These are phyloP conservation scores for Letharia columbiana DNA, from an alignment of 495 filamentous ascomycete species.

Conservation along the genomic window DNA sequence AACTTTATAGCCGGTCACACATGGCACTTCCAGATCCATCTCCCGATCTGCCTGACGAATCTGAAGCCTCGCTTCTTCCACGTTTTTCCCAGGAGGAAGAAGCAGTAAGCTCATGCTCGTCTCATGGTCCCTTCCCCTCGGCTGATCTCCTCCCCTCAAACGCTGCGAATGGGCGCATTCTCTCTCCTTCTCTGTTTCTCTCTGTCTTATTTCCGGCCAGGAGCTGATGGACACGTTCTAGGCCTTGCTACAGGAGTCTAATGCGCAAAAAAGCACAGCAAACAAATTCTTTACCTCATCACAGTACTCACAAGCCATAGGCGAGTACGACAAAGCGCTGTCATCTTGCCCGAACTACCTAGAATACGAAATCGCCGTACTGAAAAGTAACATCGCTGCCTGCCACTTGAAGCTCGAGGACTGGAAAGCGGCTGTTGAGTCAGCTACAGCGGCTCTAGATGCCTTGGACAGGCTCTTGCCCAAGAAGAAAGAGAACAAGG, in stretches of 20 bases:
- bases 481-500: conserved; percentile 23
- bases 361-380: conserved; percentile 80
- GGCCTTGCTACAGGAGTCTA: conserved; percentile 63
- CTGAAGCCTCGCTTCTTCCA: neutral
- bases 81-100: conserved; percentile 50
- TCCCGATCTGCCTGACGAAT: conserved; percentile 10
- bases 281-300: conserved; percentile 66
- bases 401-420: conserved; percentile 80
- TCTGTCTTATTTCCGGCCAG: neutral
- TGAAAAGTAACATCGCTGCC: conserved; percentile 83
- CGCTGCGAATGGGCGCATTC: neutral
- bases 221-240: conserved; percentile 28
- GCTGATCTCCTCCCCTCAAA: conserved; percentile 12
- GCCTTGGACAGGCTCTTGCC: conserved; percentile 52
- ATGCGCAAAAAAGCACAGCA: conserved; percentile 64
- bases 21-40: neutral
- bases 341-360: conserved; percentile 78
- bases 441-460: conserved; percentile 65
- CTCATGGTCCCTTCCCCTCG: neutral
- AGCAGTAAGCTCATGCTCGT: conserved; percentile 41
- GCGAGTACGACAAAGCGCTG: conserved; percentile 78
- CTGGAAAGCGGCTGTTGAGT: conserved; percentile 73
- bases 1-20: neutral
- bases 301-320: conserved; percentile 76
- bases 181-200: neutral